These are phyloP conservation scores for Tylopilus sp. DNA, from an alignment of 768 basidiomycete genomes.

Conservation along the genomic window DNA sequence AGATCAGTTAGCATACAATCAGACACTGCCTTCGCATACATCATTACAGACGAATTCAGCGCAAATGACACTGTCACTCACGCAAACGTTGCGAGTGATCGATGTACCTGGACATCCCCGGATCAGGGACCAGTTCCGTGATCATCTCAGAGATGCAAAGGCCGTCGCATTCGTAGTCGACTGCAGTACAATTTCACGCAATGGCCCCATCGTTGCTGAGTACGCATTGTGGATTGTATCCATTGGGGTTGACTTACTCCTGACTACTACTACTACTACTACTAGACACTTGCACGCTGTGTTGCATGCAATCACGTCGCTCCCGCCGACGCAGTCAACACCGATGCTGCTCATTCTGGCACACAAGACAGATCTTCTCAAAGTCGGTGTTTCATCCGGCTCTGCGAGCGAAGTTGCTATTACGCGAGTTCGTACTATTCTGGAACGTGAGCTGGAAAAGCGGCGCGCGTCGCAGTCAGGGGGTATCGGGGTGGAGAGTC, in stretches of 20 bases:
- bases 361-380: slow-evolving; percentile 75
- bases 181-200: slow-evolving; percentile 72
- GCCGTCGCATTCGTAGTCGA: slow-evolving; percentile 78
- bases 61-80: slow-evolving; percentile 39
- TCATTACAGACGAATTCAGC: slow-evolving; percentile 74
- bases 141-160: slow-evolving; percentile 59
- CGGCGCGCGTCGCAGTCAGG: slow-evolving; percentile 59
- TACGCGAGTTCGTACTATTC: slow-evolving; percentile 67
- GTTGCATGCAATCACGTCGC: slow-evolving; percentile 63
- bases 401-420: slow-evolving; percentile 50
- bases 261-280: slow-evolving; percentile 4
- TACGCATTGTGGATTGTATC: slow-evolving; percentile 38
- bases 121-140: slow-evolving; percentile 68
- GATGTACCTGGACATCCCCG: slow-evolving; percentile 88
- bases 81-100: slow-evolving; percentile 50
- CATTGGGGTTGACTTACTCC: background rate
- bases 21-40: slow-evolving; percentile 65
- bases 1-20: slow-evolving; percentile 59
- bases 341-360: slow-evolving; percentile 68
- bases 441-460: slow-evolving; percentile 84
- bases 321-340: slow-evolving; percentile 64
- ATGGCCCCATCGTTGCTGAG: slow-evolving; percentile 76
- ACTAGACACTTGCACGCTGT: slow-evolving; percentile 70
- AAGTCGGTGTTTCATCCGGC: slow-evolving; percentile 35
- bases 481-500: slow-evolving; percentile 67